Evolutionary conservation across 2,329 filamentous ascomycete genomes (phyloP).

Genomic region (Hymenoscyphus scutula): DNA sequence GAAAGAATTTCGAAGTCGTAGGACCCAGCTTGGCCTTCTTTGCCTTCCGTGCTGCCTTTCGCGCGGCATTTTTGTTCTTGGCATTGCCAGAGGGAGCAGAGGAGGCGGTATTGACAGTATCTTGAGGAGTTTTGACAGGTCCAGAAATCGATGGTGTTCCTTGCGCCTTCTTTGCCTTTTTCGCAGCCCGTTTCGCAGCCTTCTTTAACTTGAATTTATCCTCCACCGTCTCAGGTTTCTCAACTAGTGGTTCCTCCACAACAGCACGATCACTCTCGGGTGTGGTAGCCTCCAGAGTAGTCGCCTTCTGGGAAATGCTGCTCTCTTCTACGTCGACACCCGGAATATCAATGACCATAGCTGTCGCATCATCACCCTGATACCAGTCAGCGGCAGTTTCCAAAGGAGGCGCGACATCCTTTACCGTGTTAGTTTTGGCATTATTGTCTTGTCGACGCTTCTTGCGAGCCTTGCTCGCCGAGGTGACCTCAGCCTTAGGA

Average conservation of each 20-base stretch:
- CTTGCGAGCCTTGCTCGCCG: neutral
- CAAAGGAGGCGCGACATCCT: neutral
- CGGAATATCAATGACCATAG: neutral
- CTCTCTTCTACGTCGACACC: neutral
- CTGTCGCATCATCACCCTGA: neutral
- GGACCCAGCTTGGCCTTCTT: neutral
- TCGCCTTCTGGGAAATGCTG: neutral
- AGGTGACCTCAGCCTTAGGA: neutral
- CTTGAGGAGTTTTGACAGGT: neutral
- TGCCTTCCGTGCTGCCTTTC: constrained; percentile 2
- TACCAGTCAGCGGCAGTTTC: constrained; percentile 1
- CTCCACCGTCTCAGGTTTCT: neutral
- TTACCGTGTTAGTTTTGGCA: neutral
- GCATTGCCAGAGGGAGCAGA: neutral
- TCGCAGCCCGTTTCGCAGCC: neutral
- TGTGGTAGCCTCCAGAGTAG: neutral
- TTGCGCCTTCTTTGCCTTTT: neutral
- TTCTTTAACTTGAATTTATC: neutral
- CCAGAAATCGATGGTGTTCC: neutral
- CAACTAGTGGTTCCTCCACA: neutral
- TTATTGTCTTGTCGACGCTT: neutral
- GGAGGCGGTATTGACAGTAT: neutral
- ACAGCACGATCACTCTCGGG: neutral
- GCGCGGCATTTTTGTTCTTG: neutral
- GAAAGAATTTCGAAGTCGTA: constrained; percentile 2